Base-by-base conservation (phyloP, 2,329 filamentous ascomycete species). In the Pseudocercospora macadamiae region DNA sequence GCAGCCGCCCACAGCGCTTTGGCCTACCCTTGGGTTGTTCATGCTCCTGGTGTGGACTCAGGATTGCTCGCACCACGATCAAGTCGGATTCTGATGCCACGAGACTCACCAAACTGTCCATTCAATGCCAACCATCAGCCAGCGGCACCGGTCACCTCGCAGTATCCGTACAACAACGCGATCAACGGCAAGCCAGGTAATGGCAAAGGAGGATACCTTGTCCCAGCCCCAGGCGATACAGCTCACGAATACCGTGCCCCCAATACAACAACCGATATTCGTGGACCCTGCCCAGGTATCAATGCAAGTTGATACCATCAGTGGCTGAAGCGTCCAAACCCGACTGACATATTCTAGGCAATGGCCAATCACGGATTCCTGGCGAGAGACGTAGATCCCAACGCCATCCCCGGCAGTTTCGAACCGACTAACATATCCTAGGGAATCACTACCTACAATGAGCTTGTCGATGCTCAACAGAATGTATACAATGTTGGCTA, bases 401-500 rank as follows among this genome's bases (percentile, higher is more conserved):
- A n/a, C n/a, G n/a, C n/a, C n/a, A n/a, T n/a, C n/a, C n/a, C n/a
- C n/a, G n/a, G n/a, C n/a, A n/a, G n/a, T n/a, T n/a, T n/a, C n/a
- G n/a, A n/a, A n/a, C n/a, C n/a, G n/a, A n/a, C n/a, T n/a, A n/a
- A n/a, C n/a, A n/a, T n/a, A n/a, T n/a, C n/a, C n/a, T n/a, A n/a
- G n/a, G n/a, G 75, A 34, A 70, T 77, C 34, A 73, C 72, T 7
- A 76, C 65, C 25, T 74, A 75, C 66, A 70, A 67, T 26, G 75
- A 78, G 63, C 69, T 77, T 9, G 71, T 76, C 16, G 74, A 76
- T 55, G 74, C 74, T 10, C 71, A 75, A 28, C 75, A 78, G 57
- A 77, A 77, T 47, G 55, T 77, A n/a, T 78, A 76, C 66, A 77
- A 77, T 32, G 70, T 77, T n/a, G 73, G 68, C 42, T 76, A 72